A percentile compares a stretch with the other conserved stretches of the same genome.
Conservation (phyloP, 495 filamentous ascomycete species). For the Aspergillus coremiiformis region DNA sequence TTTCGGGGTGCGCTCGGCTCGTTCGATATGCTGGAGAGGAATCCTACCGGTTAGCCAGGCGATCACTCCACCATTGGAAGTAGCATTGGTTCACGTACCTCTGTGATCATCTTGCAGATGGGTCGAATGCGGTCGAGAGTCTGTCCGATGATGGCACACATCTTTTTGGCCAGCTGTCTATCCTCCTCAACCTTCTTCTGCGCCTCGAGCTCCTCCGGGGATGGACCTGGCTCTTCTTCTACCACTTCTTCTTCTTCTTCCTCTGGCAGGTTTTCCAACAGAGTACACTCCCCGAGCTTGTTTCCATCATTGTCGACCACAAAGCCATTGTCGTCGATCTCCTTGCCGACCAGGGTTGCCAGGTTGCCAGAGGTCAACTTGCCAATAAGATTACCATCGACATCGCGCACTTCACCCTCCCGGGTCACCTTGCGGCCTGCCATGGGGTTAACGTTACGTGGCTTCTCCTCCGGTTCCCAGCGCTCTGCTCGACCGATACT, state of each 20-base stretch:
- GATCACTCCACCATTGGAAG: background rate
- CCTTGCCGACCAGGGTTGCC: conserved; percentile 61
- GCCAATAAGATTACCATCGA: conserved; percentile 73
- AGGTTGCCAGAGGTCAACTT: conserved; percentile 70
- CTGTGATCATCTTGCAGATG: conserved; percentile 78
- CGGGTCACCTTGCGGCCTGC: conserved; percentile 70
- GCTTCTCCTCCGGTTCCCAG: conserved; percentile 71
- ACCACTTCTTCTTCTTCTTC: conserved; percentile 33
- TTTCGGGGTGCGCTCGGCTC: conserved; percentile 73
- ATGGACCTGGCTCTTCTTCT: conserved; percentile 25
- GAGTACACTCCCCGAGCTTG: conserved; percentile 69
- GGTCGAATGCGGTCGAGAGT: conserved; percentile 79
- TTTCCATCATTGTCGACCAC: conserved; percentile 78
- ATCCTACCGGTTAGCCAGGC: conserved; percentile 18
- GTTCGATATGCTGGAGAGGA: conserved; percentile 64
- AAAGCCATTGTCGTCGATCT: conserved; percentile 80
- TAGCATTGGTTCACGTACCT: conserved; percentile 45
- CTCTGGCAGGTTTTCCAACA: conserved; percentile 66
- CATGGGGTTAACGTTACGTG: conserved; percentile 61
- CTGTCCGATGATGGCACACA: conserved; percentile 64
- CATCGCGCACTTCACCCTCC: conserved; percentile 75
- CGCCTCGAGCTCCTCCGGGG: conserved; percentile 44
- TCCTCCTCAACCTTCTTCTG: conserved; percentile 58
- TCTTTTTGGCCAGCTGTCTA: conserved; percentile 67
- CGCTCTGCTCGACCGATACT: conserved; percentile 72